Evolutionary conservation across 2,329 filamentous ascomycete genomes (phyloP), one percentile per base, ranked within the genome.

Genomic region (Diaporthe longicolla): DNA sequence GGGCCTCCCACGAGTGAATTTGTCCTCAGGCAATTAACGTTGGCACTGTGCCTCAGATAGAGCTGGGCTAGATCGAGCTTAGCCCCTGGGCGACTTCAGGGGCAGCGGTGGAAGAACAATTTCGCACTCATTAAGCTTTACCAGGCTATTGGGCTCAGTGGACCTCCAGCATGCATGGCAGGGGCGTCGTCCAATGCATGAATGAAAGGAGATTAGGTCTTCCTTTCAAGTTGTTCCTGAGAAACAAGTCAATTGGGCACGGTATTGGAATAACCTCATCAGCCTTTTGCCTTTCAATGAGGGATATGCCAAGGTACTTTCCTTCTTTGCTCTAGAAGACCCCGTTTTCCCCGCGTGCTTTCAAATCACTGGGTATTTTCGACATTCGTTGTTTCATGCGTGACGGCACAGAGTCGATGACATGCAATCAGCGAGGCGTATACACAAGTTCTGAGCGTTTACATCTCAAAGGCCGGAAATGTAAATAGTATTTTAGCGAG

Each of bases 101-200:
- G 26, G 19, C 17, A 13, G 3, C 40, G 45, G 19, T 4, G 45
- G 40, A 48, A 8, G 40, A 15, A 8, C 19, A 19, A 8, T 32
- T 63, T 45, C 13, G 40, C 40, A 17, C 40, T 45, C 21, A 9
- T 54, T 54, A 40, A 68, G 32, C 45, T 68, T 68, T 68, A 54
- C 63, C 63, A 24, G 63, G 32, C 29, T n/a, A 52, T 29, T 50
- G 61, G 61, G 63, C n/a, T 37, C 21, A 48, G 45, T 29, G 63
- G 29, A 37, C 21, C 29, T 35, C 2, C 9, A 52, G 61, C 43
- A 52, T 37, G 19, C 61, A 24, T 4, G 2, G 11, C 59, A 48
- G 43, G 43, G 59, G 19, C 21, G 52, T 13, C 21, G 8, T 26
- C 45, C 29, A 7, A 29, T 35, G 63, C 63, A 66, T 66, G 24